Base-by-base conservation (phyloP, 139 green algal genomes). In the Penium margaritaceum region DNA sequence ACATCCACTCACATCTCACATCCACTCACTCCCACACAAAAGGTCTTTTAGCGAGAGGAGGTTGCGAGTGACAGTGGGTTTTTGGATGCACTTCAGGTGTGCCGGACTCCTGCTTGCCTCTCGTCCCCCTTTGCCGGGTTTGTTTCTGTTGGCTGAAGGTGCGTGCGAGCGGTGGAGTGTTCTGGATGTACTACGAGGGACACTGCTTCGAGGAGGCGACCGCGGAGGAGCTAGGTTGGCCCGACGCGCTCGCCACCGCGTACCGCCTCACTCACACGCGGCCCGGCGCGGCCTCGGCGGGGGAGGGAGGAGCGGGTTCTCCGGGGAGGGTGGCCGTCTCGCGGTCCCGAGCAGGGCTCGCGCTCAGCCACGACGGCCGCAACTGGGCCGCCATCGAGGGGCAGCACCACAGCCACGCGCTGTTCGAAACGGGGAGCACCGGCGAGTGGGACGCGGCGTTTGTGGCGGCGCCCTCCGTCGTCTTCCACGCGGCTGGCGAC, bases 371-470 rank as follows among this genome's bases (percentile, higher is more conserved):
- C 83, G 91, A 98, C 69, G 93, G 89, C 1, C 78, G 83, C 43
- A 95, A 97, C 84, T 98, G 90, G 88, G 93, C 93, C 5, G 83
- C 93, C 41, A 96, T 98, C 39, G 93, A 98, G 84, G 91, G 83
- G 3, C 87, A 92, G 12, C 90, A 97, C 77, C 91, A 97, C 87
- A 93, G 89, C 4, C 70, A 63, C 24, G 83, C 75, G 80, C 0
- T 95, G 7, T 91, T 97, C 75, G 91, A 96, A 64, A 88, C 90
- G 24, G 93, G 91, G 1, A 65, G 82, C 2, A 63, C 76, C 37
- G 89, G 87, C 0, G 89, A 94, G 41, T 96, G 90, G 89, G 93
- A 98, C 78, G 69, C 70, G 27, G 72, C 88, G 2, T 95, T 88
- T 74, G 84, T 95, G 3, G 84, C 57, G 9, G 72, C 76, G 12